phyloP scores from a whole-genome alignment of 768 basidiomycete genomes.

The Amanita jacksonii region DNA sequence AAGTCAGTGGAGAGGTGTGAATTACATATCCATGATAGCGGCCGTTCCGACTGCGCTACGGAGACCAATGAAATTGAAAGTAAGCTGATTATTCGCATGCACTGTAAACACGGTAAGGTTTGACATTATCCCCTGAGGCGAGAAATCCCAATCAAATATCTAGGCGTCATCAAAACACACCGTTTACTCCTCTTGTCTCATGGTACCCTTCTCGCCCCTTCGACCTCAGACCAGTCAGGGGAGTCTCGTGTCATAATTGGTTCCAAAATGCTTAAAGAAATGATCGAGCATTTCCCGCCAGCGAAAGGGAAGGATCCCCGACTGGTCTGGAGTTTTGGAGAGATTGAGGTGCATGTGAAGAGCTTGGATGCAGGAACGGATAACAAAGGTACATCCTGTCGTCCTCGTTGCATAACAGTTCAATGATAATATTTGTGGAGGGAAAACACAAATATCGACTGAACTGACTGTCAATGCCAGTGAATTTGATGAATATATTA shows the following conservation, averaged over 20 bases:
- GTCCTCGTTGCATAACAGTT: not conserved
- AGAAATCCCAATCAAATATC: slow-evolving; percentile 3
- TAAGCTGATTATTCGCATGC: slow-evolving; percentile 58
- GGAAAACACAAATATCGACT: slow-evolving; percentile 55
- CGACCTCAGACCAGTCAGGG: slow-evolving; percentile 42
- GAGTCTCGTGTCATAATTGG: slow-evolving; percentile 67
- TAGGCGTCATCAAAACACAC: slow-evolving; percentile 80
- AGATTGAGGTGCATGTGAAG: slow-evolving; percentile 57
- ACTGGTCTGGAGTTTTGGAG: slow-evolving; percentile 71
- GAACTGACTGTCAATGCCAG: slow-evolving; percentile 69
- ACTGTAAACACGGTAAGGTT: slow-evolving; percentile 73
- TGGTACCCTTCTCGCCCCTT: slow-evolving; percentile 53
- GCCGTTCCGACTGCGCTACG: slow-evolving; percentile 22
- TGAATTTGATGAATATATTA: slow-evolving; percentile 73
- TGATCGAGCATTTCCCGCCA: slow-evolving; percentile 74
- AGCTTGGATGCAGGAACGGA: slow-evolving; percentile 62
- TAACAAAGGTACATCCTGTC: slow-evolving; percentile 24
- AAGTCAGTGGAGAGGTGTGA: slow-evolving; percentile 74
- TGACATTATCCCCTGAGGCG: not conserved
- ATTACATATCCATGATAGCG: slow-evolving; percentile 52
- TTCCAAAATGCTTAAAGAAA: slow-evolving; percentile 62
- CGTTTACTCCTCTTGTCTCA: slow-evolving; percentile 52
- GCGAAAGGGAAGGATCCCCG: slow-evolving; percentile 69
- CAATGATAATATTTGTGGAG: slow-evolving; percentile 23
- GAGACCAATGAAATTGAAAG: slow-evolving; percentile 57